phyloP scores from a whole-genome alignment of 345 rosid species.

The Corchorus olitorius region DNA sequence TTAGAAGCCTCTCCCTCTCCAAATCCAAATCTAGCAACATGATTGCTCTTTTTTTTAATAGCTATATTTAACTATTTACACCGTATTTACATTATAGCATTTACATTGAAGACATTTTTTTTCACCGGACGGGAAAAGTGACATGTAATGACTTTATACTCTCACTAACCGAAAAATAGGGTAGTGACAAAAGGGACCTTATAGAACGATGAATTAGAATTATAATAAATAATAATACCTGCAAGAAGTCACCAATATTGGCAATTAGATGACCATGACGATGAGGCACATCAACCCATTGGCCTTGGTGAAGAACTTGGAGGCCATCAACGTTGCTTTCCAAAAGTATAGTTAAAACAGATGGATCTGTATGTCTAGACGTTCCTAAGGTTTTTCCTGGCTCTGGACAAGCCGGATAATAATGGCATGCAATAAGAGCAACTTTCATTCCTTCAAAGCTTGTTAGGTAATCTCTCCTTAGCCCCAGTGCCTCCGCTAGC shows the following conservation, averaged over 20 bases:
- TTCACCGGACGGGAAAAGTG: no score
- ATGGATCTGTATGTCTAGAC: constrained; percentile 43
- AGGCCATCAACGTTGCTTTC: constrained; percentile 21
- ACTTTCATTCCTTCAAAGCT: constrained; percentile 46
- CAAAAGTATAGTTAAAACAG: constrained; percentile 43
- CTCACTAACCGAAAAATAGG: no score
- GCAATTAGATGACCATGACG: not conserved
- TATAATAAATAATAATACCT: not conserved
- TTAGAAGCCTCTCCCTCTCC: no score
- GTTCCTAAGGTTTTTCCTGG: constrained; percentile 47
- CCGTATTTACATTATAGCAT: no score
- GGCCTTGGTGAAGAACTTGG: constrained; percentile 28
- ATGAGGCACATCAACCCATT: constrained; percentile 44
- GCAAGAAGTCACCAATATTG: constrained; percentile 9
- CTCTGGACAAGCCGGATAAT: constrained; percentile 51
- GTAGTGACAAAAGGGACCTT: no score
- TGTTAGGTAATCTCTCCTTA: constrained; percentile 28
- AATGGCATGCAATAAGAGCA: constrained; percentile 38
- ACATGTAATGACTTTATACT: no score
- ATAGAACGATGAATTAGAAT: no score
- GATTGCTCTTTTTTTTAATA: no score
- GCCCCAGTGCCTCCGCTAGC: constrained; percentile 47
- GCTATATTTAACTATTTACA: no score
- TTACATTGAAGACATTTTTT: no score
- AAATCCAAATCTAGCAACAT: no score